Evolutionary conservation across 495 filamentous ascomycete genomes (phyloP).

Genomic region (Neurospora cerealis): DNA sequence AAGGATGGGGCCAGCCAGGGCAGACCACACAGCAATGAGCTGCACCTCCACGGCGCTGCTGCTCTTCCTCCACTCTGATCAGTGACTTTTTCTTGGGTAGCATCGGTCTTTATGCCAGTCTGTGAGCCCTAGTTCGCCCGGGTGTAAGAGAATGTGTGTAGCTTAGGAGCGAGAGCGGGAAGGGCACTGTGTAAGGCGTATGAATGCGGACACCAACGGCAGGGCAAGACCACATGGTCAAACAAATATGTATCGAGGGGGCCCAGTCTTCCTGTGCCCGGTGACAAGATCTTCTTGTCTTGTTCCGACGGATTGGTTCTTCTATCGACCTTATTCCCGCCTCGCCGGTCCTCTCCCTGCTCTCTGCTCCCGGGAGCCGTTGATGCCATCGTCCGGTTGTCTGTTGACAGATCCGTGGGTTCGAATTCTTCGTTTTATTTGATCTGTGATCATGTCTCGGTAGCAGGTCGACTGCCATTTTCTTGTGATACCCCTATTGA

Average conservation of each 20-base stretch:
- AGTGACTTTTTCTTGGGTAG: background rate
- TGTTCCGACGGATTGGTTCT: conserved; percentile 1
- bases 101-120: background rate
- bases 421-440: background rate
- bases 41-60: background rate
- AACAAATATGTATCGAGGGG: background rate
- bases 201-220: background rate
- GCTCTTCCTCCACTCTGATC: background rate
- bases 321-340: background rate
- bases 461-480: conserved; percentile 10
- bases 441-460: conserved; percentile 17
- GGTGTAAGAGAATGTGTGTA: background rate
- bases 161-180: background rate
- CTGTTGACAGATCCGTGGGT: background rate
- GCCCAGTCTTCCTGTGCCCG: background rate
- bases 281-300: conserved; percentile 12
- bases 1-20: background rate
- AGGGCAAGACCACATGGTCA: background rate
- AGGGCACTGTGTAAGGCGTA: background rate
- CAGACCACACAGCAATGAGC: background rate
- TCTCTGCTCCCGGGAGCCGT: background rate
- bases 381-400: background rate
- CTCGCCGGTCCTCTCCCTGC: background rate
- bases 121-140: background rate
- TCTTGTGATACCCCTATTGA: background rate